Percentiles rank a stretch among this genome's conserved stretches.
phyloP scores from a whole-genome alignment of 345 rosid species.

The Eucalyptus viminalis region DNA sequence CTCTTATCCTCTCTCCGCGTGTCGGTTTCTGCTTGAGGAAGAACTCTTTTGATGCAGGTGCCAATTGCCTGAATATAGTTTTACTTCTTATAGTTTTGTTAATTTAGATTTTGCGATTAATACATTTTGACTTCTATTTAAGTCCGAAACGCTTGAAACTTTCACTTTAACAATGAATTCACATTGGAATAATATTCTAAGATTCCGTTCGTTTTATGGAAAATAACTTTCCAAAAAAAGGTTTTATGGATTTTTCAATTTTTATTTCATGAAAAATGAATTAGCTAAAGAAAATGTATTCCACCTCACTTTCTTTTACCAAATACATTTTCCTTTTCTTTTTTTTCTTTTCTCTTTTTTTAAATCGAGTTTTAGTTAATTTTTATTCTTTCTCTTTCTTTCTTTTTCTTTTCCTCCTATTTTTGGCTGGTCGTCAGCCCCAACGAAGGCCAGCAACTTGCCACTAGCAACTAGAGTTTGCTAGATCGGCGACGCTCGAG shows the following conservation, averaged over 20 bases:
- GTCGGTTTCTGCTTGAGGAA: background rate
- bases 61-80: background rate
- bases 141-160: background rate
- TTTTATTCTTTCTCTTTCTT: too few relatives aligned
- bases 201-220: fast-evolving
- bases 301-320: too few relatives aligned
- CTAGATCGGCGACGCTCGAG: fast-evolving
- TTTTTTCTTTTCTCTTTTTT: too few relatives aligned
- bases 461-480: too few relatives aligned
- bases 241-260: too few relatives aligned
- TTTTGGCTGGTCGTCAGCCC: fast-evolving
- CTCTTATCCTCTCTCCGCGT: background rate
- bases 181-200: background rate
- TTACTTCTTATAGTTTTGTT: background rate
- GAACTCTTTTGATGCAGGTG: background rate
- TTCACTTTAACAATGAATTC: background rate
- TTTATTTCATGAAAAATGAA: too few relatives aligned
- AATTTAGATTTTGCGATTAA: background rate
- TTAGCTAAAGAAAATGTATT: fast-evolving
- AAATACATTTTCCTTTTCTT: too few relatives aligned
- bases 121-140: background rate
- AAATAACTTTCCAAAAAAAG: too few relatives aligned
- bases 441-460: fast-evolving
- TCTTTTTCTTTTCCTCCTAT: too few relatives aligned
- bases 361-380: too few relatives aligned